Conservation (phyloP, 176 grass and related monocot genomes). For the Chloris gayana region DNA sequence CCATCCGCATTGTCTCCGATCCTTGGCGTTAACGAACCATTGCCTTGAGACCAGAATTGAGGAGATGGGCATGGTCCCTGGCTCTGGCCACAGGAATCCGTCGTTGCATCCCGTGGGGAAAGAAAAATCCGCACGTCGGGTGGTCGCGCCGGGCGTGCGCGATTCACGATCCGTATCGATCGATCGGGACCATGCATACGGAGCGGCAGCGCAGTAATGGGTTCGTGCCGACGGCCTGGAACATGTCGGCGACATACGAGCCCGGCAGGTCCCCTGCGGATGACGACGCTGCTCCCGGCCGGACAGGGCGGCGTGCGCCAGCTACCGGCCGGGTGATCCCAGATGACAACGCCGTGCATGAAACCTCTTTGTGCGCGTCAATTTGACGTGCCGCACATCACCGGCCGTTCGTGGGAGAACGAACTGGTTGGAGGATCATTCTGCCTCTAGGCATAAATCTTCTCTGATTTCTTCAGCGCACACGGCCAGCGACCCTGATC, state of each 20-base stretch:
- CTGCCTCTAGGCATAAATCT: no score
- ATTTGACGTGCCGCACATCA: no score
- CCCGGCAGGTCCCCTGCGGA: not conserved
- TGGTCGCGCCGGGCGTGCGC: not conserved
- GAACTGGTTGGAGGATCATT: not conserved
- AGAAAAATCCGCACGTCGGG: not conserved
- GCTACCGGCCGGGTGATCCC: not conserved
- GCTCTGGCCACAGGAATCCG: not conserved
- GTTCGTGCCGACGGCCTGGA: conserved; percentile 33
- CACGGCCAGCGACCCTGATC: no score
- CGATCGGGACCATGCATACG: not conserved
- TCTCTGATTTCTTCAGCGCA: no score
- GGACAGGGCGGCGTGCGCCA: conserved; percentile 34
- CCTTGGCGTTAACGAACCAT: not conserved
- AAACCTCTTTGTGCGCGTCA: not conserved
- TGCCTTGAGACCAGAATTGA: not conserved
- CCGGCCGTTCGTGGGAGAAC: not conserved
- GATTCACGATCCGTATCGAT: not conserved
- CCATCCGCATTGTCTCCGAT: not conserved
- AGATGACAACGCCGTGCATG: not conserved
- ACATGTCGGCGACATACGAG: conserved; percentile 41
- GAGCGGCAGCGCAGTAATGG: conserved; percentile 35
- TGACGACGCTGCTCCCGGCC: not conserved
- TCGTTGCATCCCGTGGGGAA: not conserved
- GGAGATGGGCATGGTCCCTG: not conserved